Evolutionary conservation across 306 rosid genomes (phyloP).

Genomic region (Prinsepia uniflora): DNA sequence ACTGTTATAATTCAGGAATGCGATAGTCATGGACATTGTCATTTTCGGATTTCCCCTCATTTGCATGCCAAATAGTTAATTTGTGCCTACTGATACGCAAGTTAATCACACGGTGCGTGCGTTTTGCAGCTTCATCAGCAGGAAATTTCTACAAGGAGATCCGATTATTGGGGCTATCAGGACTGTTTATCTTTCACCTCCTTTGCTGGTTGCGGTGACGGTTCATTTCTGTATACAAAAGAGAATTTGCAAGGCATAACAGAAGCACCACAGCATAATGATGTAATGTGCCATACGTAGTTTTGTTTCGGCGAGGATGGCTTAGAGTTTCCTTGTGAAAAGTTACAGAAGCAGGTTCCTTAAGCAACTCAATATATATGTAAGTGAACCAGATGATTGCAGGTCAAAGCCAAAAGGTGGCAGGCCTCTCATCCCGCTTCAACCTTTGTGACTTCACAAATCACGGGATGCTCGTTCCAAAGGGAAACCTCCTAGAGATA

Average conservation of each 20-base stretch:
- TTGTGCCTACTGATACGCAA: not conserved
- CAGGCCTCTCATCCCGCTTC: constrained; percentile 45
- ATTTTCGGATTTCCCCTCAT: not conserved
- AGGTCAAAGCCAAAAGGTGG: constrained; percentile 80
- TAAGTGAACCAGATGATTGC: constrained; percentile 30
- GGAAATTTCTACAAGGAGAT: constrained; percentile 29
- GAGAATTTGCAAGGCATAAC: constrained; percentile 28
- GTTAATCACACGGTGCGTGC: not conserved
- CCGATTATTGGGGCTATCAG: constrained; percentile 37
- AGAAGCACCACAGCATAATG: constrained; percentile 28
- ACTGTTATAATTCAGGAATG: not conserved
- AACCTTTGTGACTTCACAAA: not conserved
- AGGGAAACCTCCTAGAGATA: constrained; percentile 50
- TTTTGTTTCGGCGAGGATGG: constrained; percentile 43
- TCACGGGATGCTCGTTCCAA: constrained; percentile 15
- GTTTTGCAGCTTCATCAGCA: constrained; percentile 50
- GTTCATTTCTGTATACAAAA: constrained; percentile 21
- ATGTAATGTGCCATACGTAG: constrained; percentile 19
- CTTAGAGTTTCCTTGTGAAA: constrained; percentile 24
- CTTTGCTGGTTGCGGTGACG: constrained; percentile 27
- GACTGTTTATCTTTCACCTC: constrained; percentile 24
- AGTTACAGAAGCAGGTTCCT: constrained; percentile 25
- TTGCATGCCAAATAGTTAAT: not conserved
- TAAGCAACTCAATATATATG: constrained; percentile 11
- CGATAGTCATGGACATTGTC: not conserved